phyloP scores from a whole-genome alignment of 225 moss, liverwort and hornwort species.

The Rhytidiadelphus loreus region DNA sequence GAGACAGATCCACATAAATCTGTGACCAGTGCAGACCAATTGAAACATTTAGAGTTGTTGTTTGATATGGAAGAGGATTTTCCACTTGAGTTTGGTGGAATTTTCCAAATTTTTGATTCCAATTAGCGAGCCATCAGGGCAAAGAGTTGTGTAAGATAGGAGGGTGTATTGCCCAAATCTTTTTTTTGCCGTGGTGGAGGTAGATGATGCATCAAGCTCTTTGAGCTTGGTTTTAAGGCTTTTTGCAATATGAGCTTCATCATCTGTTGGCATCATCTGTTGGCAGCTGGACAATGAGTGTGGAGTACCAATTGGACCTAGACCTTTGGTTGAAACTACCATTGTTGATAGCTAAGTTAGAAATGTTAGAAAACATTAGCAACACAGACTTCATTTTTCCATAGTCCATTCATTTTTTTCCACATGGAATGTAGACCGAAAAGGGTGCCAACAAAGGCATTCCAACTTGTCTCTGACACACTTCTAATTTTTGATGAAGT shows the following conservation, averaged over 20 bases:
- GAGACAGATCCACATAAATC: background rate
- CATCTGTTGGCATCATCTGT: background rate
- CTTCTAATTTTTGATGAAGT: slow-evolving; percentile 2
- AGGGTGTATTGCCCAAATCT: background rate
- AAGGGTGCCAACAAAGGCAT: background rate
- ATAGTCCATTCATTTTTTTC: background rate
- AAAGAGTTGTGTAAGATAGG: background rate
- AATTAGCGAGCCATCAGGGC: background rate
- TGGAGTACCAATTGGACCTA: background rate
- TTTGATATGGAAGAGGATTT: background rate
- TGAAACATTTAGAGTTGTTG: background rate
- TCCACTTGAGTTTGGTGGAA: background rate
- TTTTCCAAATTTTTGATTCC: background rate
- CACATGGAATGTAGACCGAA: background rate
- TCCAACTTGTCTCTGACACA: background rate
- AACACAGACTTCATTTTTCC: background rate
- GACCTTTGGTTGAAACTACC: background rate
- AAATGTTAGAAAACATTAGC: background rate
- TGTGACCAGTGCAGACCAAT: background rate
- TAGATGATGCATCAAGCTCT: background rate
- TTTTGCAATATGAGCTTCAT: background rate
- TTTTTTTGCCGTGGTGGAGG: background rate
- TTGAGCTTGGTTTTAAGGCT: background rate
- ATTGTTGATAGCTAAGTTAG: background rate
- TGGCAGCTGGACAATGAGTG: background rate